phyloP scores from a whole-genome alignment of 1,139 yeast species.

The Scheffersomyces illinoinensis region DNA sequence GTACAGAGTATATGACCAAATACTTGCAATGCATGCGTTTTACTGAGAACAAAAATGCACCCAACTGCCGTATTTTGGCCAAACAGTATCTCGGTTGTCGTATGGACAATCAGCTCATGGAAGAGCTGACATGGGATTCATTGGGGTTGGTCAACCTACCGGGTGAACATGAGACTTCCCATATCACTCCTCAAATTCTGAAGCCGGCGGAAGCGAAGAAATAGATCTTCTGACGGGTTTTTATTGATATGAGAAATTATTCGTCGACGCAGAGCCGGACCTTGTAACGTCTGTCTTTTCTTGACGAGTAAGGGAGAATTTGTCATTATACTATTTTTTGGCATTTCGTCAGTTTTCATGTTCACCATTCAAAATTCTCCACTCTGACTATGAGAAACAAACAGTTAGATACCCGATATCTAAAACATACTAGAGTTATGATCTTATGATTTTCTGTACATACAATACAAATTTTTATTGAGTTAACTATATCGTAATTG shows the following conservation, averaged over 20 bases:
- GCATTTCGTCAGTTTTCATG: too few relatives aligned
- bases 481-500: not conserved
- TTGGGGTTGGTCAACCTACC: conserved; percentile 70
- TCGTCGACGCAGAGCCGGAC: too few relatives aligned
- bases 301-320: too few relatives aligned
- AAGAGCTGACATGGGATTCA: conserved; percentile 75
- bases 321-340: too few relatives aligned
- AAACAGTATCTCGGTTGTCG: conserved; percentile 81
- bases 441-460: not conserved
- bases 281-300: too few relatives aligned
- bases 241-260: not conserved
- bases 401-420: not conserved
- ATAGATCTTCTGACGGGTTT: not conserved
- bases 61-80: conserved; percentile 83
- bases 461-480: not conserved
- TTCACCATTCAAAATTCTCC: not conserved
- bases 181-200: not conserved
- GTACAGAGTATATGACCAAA: conserved; percentile 70
- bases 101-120: conserved; percentile 91
- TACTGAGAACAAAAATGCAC: conserved; percentile 81
- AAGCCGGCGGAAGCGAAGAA: not conserved
- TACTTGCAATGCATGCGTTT: conserved; percentile 79
- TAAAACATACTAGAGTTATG: not conserved
- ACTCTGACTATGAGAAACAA: not conserved
- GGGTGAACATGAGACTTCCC: conserved; percentile 42